Evolutionary conservation across 306 rosid genomes (phyloP).

Genomic region (Canavalia gladiata): DNA sequence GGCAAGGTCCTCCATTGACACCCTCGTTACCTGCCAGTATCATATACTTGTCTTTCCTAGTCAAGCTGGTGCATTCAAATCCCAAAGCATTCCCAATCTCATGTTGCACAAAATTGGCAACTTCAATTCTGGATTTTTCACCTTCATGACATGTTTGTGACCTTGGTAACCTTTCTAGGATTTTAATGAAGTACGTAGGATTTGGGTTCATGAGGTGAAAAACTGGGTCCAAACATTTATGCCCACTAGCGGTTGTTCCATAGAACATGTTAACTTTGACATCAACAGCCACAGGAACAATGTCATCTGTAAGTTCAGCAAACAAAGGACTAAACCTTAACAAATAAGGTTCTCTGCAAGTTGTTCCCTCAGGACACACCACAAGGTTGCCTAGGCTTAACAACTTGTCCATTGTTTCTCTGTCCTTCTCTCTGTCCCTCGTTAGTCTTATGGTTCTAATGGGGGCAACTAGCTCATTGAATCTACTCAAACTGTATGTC

Average conservation of each 20-base stretch:
- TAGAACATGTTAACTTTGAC: constrained; percentile 65
- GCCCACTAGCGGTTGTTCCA: constrained; percentile 76
- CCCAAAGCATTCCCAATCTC: constrained; percentile 66
- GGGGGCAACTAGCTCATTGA: constrained; percentile 65
- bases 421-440: constrained; percentile 64
- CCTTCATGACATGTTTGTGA: constrained; percentile 55
- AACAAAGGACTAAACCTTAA: constrained; percentile 82
- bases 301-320: constrained; percentile 68
- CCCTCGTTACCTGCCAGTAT: constrained; percentile 73
- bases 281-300: constrained; percentile 74
- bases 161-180: constrained; percentile 53
- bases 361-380: constrained; percentile 88
- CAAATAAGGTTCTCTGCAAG: constrained; percentile 80
- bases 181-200: constrained; percentile 46
- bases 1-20: background rate
- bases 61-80: constrained; percentile 66
- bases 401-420: constrained; percentile 54
- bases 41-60: constrained; percentile 74
- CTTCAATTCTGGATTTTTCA: constrained; percentile 63
- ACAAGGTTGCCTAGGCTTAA: constrained; percentile 63
- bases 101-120: constrained; percentile 74
- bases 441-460: constrained; percentile 62
- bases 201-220: constrained; percentile 65
- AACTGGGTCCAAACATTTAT: constrained; percentile 62
- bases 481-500: constrained; percentile 69